Conservation (phyloP, 2,329 filamentous ascomycete species). For the Arthrobotrys megalospora region DNA sequence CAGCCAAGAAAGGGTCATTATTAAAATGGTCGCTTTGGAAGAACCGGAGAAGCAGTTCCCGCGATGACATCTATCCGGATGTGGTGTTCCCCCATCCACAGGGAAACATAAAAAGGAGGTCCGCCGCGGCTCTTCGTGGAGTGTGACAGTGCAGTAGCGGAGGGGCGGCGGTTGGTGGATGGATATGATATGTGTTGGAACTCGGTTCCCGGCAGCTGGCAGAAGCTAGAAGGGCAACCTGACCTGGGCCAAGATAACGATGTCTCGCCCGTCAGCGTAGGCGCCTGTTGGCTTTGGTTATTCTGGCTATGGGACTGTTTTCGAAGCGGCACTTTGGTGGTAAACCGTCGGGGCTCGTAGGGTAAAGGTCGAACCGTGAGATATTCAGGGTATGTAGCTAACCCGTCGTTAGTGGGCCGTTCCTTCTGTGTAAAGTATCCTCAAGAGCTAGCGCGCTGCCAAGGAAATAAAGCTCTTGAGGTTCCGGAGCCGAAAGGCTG, state of each 20-base stretch:
- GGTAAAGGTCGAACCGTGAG: constrained; percentile 30
- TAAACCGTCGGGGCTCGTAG: constrained; percentile 32
- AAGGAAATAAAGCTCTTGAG: constrained; percentile 47
- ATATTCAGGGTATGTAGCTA: constrained; percentile 36
- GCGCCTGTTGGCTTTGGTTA: neutral
- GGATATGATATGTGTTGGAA: constrained; percentile 47
- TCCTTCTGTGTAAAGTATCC: constrained; percentile 59
- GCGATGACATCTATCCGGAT: constrained; percentile 73
- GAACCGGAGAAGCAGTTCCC: constrained; percentile 90
- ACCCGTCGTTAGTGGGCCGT: constrained; percentile 39
- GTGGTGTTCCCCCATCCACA: constrained; percentile 54
- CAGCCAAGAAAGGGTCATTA: constrained; percentile 87
- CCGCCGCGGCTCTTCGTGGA: constrained; percentile 53
- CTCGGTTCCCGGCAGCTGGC: constrained; percentile 45
- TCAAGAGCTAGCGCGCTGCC: constrained; percentile 59
- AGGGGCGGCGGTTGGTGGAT: constrained; percentile 55
- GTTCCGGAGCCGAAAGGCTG: constrained; percentile 57
- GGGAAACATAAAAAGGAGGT: constrained; percentile 52
- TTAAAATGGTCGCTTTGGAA: constrained; percentile 95
- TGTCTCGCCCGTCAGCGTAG: constrained; percentile 8
- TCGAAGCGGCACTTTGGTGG: neutral
- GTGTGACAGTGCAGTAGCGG: constrained; percentile 36
- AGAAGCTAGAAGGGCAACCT: constrained; percentile 17
- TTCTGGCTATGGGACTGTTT: constrained; percentile 18
- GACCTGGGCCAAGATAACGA: constrained; percentile 44